Base-by-base conservation (phyloP, 2,329 filamentous ascomycete species). In the Pestalotiopsis sp. region DNA sequence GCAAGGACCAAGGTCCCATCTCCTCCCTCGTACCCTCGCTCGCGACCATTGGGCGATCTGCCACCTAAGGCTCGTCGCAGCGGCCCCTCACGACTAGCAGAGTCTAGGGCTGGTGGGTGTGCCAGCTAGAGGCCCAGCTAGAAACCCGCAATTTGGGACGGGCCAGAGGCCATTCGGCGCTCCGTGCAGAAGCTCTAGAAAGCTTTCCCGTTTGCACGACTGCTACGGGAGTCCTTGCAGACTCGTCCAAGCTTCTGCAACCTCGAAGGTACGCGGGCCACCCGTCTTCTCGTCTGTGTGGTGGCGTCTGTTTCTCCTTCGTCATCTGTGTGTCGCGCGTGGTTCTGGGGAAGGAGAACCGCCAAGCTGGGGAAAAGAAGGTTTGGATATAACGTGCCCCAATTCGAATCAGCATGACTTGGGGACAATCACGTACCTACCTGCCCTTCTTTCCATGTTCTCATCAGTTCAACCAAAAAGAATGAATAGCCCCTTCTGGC, bases 131-230 rank as follows among this genome's bases (percentile, higher is more conserved):
- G 25, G 12, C 41, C 49, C 63, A 56, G 52, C 63, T 31, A 56
- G 63, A 38, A 31, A n/a, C 41, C 49, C 63, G 20, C 59, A 36
- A 57, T 58, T 66, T 49, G 13, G 27, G 38, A 45, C 17, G 25
- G 25, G 60, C 31, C 25, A 38, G 14, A 66, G 38, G 25, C 64
- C 73, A 70, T 66, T 58, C 69, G 73, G 75, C 68, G 75, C 72
- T 65, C 75, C 72, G 74, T 75, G 73, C 76, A 72, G 70, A 75
- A 75, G 73, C 73, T 76, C 72, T 70, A 38, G 27, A 64, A 39
- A 36, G 38, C 39, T 39, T 49, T 39, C 17, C 39, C n/a, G 27
- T 49, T 27, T 38, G 57, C 25, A 38, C 23, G n/a, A 23, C 38
- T 36, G 23, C 14, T 12, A 27, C 62, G 14, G 38, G 17, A 45